A percentile compares a stretch with the other conserved stretches of the same genome.
Evolutionary conservation across 2,329 filamentous ascomycete species (phyloP).

Genomic region (Exophiala sp.): DNA sequence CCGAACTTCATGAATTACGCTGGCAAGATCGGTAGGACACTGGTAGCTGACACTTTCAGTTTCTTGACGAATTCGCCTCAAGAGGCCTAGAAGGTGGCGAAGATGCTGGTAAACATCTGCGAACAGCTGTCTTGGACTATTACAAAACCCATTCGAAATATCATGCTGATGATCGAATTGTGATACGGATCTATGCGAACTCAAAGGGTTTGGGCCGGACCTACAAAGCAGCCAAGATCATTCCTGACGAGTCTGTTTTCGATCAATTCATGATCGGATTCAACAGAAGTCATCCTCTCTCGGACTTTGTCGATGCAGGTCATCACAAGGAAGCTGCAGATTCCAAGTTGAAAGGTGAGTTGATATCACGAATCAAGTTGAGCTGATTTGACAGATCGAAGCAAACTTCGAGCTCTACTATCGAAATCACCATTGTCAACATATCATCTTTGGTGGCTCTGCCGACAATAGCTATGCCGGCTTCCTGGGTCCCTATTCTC

Average conservation of each 20-base stretch:
- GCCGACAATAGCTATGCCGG: conserved; percentile 42
- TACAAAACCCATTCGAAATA: conserved; percentile 18
- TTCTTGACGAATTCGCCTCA: conserved; percentile 20
- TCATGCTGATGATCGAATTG: conserved; percentile 30
- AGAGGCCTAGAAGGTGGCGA: conserved; percentile 22
- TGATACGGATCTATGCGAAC: conserved; percentile 40
- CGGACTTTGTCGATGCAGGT: conserved; percentile 41
- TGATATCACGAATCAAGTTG: neutral
- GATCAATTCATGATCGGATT: conserved; percentile 39
- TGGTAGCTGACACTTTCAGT: conserved; percentile 17
- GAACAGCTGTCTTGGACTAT: conserved; percentile 15
- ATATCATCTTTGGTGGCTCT: conserved; percentile 40
- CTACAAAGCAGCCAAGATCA: conserved; percentile 31
- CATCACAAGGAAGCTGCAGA: conserved; percentile 42
- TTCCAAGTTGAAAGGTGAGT: conserved; percentile 39
- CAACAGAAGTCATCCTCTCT: conserved; percentile 37
- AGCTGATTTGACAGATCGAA: conserved; percentile 24
- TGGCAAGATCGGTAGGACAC: neutral
- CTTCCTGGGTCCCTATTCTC: conserved; percentile 34
- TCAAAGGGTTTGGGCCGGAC: conserved; percentile 34
- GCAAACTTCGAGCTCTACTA: conserved; percentile 34
- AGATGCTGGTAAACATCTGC: conserved; percentile 24
- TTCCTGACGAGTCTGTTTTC: conserved; percentile 30
- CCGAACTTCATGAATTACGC: neutral
- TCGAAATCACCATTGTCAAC: conserved; percentile 38